Evolutionary conservation across 257 asterid species (phyloP).

Genomic region (Lavandula angustifolia): DNA sequence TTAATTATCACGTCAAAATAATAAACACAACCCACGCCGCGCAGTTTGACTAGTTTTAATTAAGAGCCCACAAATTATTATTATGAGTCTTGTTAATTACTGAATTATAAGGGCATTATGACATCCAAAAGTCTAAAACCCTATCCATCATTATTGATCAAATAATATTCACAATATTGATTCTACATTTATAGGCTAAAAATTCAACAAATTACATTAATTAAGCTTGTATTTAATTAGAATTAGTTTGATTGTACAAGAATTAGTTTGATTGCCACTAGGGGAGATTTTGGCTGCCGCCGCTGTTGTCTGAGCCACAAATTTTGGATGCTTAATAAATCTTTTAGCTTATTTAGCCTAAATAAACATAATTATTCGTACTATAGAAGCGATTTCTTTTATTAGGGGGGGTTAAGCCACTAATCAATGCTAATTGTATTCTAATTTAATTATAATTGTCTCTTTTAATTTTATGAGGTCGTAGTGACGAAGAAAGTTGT

Average conservation of each 20-base stretch:
- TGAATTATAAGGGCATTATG: constrained; percentile 39
- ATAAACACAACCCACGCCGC: constrained; percentile 15
- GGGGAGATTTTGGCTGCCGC: constrained; percentile 15
- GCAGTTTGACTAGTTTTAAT: constrained; percentile 18
- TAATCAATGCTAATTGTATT: too few species aligned
- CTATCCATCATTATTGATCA: constrained; percentile 1
- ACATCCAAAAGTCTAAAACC: constrained; percentile 17
- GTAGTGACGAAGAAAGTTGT: too few species aligned
- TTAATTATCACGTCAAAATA: too few species aligned
- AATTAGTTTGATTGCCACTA: background rate
- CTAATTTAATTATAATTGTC: too few species aligned
- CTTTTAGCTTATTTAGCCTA: too few species aligned
- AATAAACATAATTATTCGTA: too few species aligned
- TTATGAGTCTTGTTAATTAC: constrained; percentile 11
- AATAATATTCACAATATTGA: background rate
- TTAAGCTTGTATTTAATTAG: background rate
- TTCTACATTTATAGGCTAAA: background rate
- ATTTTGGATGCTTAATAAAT: constrained; percentile 3
- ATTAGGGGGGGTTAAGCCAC: too few species aligned
- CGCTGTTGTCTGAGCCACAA: constrained; percentile 18
- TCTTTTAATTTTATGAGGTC: too few species aligned
- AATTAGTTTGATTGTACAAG: constrained; percentile 1
- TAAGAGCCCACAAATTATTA: background rate
- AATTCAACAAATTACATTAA: constrained; percentile 17
- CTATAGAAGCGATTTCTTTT: too few species aligned